Evolutionary conservation across 768 basidiomycete genomes (phyloP).

Genomic region (Lactarius hengduanensis): DNA sequence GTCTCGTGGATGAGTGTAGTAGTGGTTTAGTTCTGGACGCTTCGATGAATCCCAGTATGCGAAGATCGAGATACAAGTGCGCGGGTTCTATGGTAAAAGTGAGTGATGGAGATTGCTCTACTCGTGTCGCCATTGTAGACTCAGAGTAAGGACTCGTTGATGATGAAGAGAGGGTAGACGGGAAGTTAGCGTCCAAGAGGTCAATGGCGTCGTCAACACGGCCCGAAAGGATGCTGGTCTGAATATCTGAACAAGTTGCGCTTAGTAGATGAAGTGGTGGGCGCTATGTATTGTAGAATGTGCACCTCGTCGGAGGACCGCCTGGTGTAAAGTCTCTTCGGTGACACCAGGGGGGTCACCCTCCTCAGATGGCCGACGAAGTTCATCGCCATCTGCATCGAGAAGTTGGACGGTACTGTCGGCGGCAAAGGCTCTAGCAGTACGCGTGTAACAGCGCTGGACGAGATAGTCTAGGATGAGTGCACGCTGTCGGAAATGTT

Average conservation of each 20-base stretch:
- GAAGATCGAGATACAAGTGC: constrained; percentile 80
- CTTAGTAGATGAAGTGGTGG: background rate
- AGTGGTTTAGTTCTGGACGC: constrained; percentile 73
- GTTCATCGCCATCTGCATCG: constrained; percentile 71
- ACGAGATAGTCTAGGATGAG: constrained; percentile 77
- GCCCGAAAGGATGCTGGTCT: constrained; percentile 67
- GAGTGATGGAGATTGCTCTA: constrained; percentile 36
- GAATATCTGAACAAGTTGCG: constrained; percentile 54
- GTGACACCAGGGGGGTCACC: constrained; percentile 28
- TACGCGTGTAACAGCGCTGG: constrained; percentile 69
- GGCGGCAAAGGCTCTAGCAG: constrained; percentile 63
- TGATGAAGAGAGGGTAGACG: constrained; percentile 52
- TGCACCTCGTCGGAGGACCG: constrained; percentile 21
- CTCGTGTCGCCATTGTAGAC: constrained; percentile 5
- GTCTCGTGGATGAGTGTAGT: constrained; percentile 37
- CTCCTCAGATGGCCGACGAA: constrained; percentile 36
- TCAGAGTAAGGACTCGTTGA: background rate
- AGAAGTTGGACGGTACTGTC: constrained; percentile 62
- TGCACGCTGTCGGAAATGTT: constrained; percentile 46
- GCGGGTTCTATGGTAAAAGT: constrained; percentile 68
- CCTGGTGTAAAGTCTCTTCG: constrained; percentile 23
- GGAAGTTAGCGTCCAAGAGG: constrained; percentile 71
- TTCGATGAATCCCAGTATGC: constrained; percentile 86
- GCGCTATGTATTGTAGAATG: background rate
- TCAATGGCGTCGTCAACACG: constrained; percentile 68